Evolutionary conservation across 495 filamentous ascomycete species (phyloP).

Genomic region (Talaromyces liani): DNA sequence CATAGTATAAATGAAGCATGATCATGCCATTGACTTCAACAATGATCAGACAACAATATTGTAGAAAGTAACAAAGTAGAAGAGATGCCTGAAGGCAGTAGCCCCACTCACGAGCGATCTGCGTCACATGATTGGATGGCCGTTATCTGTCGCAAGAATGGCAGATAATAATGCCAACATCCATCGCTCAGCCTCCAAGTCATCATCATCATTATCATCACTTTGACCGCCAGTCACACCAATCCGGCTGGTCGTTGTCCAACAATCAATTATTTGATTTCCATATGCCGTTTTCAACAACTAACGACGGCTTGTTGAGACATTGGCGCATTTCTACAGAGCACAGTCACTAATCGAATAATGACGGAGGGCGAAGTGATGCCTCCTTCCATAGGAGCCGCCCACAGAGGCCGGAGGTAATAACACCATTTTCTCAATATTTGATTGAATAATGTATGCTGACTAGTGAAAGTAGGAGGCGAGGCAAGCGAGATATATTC

Average conservation of each 20-base stretch:
- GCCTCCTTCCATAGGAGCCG: not conserved
- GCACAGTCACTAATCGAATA: not conserved
- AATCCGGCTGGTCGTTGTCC: not conserved
- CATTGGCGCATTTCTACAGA: not conserved
- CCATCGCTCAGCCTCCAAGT: not conserved
- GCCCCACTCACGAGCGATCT: not conserved
- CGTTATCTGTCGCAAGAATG: conserved; percentile 5
- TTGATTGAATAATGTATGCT: conserved; percentile 4
- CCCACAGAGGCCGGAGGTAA: conserved; percentile 24
- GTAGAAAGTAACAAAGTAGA: not conserved
- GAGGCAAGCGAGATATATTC: conserved; percentile 42
- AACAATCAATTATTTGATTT: not conserved
- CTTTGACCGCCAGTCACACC: not conserved
- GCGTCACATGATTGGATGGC: not conserved
- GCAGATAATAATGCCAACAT: conserved; percentile 1
- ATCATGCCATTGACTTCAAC: not conserved
- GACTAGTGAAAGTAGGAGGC: conserved; percentile 13
- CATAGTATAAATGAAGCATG: not conserved
- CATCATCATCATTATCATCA: not conserved
- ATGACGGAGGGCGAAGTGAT: not conserved
- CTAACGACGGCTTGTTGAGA: not conserved
- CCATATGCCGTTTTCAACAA: not conserved
- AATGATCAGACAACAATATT: not conserved
- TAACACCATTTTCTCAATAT: not conserved
- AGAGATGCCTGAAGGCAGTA: not conserved